These are phyloP conservation scores for Irpex sp. DNA, from an alignment of 1,284 basidiomycete genomes.

Conservation along the genomic window DNA sequence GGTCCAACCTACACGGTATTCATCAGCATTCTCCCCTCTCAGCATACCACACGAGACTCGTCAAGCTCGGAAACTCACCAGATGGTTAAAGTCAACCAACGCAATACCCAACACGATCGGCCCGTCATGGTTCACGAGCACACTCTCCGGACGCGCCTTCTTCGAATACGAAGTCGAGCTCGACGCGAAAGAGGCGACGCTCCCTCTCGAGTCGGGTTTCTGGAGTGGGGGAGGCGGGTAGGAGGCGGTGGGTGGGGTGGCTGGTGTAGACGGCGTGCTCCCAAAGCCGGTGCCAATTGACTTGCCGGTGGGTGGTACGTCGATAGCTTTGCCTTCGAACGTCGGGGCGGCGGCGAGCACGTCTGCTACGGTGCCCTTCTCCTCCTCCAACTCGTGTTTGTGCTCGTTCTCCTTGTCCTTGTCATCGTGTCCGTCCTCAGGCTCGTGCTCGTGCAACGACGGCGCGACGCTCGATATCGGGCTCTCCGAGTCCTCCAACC, in stretches of 20 bases:
- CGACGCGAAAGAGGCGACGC: conserved; percentile 55
- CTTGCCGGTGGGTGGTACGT: neutral
- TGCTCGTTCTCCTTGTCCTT: neutral
- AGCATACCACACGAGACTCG: neutral
- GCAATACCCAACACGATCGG: conserved; percentile 80
- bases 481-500: conserved; percentile 39
- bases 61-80: no score
- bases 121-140: conserved; percentile 56
- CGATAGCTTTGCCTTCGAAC: neutral
- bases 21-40: neutral
- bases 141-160: conserved; percentile 75
- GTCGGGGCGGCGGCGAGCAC: neutral
- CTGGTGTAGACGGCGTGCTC: neutral
- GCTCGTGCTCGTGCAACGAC: conserved; percentile 43
- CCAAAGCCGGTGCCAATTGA: neutral
- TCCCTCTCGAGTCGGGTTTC: conserved; percentile 47
- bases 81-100: conserved; percentile 87
- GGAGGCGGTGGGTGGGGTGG: conserved; percentile 21
- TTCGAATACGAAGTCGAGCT: conserved; percentile 60
- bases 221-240: conserved; percentile 52
- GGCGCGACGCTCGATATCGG: conserved; percentile 49
- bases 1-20: conserved; percentile 75
- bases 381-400: neutral
- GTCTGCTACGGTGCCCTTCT: neutral
- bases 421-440: conserved; percentile 22